Conservation (phyloP, 805 yeast species). For the Danielozyma ontarioensis region DNA sequence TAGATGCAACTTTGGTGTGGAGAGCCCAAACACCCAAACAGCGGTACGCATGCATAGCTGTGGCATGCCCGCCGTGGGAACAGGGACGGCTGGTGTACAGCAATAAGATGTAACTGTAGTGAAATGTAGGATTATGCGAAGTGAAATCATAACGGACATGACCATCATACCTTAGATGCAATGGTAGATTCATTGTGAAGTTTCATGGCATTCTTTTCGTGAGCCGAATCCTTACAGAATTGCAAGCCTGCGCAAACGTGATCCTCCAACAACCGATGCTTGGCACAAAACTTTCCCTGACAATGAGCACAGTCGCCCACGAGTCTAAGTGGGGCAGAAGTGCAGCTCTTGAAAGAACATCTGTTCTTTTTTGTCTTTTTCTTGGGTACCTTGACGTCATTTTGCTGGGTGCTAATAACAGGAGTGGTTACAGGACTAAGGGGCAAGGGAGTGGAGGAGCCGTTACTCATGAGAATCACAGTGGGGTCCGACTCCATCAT, state of each 20-base stretch:
- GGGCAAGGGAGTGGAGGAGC: constrained; percentile 19
- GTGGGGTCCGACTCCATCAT: constrained; percentile 11
- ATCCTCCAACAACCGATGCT: constrained; percentile 81
- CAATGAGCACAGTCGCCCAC: constrained; percentile 86
- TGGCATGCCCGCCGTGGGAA: no score
- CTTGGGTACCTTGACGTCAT: constrained; percentile 14
- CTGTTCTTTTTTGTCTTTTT: constrained; percentile 35
- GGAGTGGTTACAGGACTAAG: constrained; percentile 3
- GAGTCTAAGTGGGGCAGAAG: constrained; percentile 56
- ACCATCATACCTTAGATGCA: constrained; percentile 62
- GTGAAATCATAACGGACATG: no score
- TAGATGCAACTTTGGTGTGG: no score
- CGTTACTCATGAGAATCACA: constrained; percentile 25
- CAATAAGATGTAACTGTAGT: no score
- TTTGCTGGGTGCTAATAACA: neutral
- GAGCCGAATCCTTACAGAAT: constrained; percentile 75
- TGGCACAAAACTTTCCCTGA: constrained; percentile 79
- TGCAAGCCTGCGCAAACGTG: constrained; percentile 77
- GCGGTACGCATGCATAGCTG: no score
- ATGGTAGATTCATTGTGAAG: constrained; percentile 83
- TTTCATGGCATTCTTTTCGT: constrained; percentile 78
- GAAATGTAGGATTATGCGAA: no score
- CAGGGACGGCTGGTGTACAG: no score
- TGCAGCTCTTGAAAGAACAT: constrained; percentile 55
- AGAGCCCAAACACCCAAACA: no score